Conservation (phyloP, 495 filamentous ascomycete species). For the Talaromyces stipitatus region DNA sequence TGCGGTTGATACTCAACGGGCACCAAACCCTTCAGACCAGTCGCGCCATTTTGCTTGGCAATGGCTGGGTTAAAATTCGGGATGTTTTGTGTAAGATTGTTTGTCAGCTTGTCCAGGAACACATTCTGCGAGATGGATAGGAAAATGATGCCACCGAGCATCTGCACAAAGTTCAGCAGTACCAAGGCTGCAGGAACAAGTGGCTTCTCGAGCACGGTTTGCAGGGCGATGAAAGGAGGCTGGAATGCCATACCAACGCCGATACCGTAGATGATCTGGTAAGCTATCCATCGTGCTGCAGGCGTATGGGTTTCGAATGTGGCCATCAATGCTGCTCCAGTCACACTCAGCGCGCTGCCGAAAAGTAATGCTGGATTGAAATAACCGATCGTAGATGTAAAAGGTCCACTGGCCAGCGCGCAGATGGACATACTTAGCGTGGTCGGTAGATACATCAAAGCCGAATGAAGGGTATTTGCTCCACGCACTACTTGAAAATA, state of each 20-base stretch:
- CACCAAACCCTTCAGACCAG: constrained; percentile 16
- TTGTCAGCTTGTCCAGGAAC: constrained; percentile 13
- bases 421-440: constrained; percentile 17
- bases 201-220: constrained; percentile 13
- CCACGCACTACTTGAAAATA: constrained; percentile 28
- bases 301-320: constrained; percentile 15
- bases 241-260: constrained; percentile 66
- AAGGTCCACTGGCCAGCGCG: constrained; percentile 11
- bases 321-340: constrained; percentile 29
- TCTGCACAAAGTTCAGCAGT: constrained; percentile 31
- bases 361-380: constrained; percentile 32
- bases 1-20: constrained; percentile 10
- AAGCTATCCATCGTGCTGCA: constrained; percentile 23
- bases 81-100: constrained; percentile 11
- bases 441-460: constrained; percentile 20
- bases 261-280: constrained; percentile 41
- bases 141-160: constrained; percentile 32
- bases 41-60: constrained; percentile 17
- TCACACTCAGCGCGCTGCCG: constrained; percentile 17
- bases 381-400: constrained; percentile 23
- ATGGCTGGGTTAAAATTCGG: constrained; percentile 10
- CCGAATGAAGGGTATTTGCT: constrained; percentile 16
- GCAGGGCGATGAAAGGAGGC: constrained; percentile 37
- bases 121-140: constrained; percentile 8
- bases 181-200: constrained; percentile 32